These are phyloP conservation scores for Trametes pubescens DNA, from an alignment of 1,284 basidiomycete species.

Conservation along the genomic window DNA sequence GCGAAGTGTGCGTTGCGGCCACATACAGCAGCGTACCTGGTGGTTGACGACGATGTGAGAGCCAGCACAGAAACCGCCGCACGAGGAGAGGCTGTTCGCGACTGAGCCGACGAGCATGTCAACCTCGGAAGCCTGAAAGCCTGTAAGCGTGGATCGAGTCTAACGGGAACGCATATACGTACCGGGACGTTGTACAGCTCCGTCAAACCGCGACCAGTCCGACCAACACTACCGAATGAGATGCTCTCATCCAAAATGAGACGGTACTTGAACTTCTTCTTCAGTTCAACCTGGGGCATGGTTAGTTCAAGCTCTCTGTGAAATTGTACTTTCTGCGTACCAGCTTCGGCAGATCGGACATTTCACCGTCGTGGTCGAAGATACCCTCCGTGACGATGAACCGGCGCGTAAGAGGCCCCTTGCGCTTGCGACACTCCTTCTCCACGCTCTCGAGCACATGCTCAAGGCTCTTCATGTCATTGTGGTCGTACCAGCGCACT, in stretches of 20 bases:
- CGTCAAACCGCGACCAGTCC: slow-evolving; percentile 93
- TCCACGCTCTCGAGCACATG: slow-evolving; percentile 86
- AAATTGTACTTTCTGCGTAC: slow-evolving; percentile 57
- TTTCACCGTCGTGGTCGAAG: slow-evolving; percentile 94
- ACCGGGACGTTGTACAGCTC: slow-evolving; percentile 94
- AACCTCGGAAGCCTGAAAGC: slow-evolving; percentile 67
- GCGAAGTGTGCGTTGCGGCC: not conserved
- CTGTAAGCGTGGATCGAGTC: not conserved
- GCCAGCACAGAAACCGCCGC: slow-evolving; percentile 97
- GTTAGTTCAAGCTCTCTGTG: not conserved
- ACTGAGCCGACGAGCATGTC: slow-evolving; percentile 90
- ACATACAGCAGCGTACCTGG: slow-evolving; percentile 60
- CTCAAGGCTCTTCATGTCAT: slow-evolving; percentile 91
- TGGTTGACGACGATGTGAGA: slow-evolving; percentile 87
- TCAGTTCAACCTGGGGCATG: slow-evolving; percentile 82
- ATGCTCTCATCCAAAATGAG: slow-evolving; percentile 94
- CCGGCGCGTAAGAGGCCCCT: slow-evolving; percentile 83
- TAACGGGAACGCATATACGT: slow-evolving; percentile 39
- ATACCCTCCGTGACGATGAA: slow-evolving; percentile 99
- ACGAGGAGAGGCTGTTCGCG: slow-evolving; percentile 84
- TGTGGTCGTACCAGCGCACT: slow-evolving; percentile 96
- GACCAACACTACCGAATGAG: slow-evolving; percentile 93
- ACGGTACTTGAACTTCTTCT: slow-evolving; percentile 95
- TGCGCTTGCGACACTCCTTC: slow-evolving; percentile 88
- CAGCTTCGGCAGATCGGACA: slow-evolving; percentile 90